Evolutionary conservation across 306 rosid species (phyloP), one percentile per base, ranked within the genome.

Genomic region (Glycyrrhiza uralensis): DNA sequence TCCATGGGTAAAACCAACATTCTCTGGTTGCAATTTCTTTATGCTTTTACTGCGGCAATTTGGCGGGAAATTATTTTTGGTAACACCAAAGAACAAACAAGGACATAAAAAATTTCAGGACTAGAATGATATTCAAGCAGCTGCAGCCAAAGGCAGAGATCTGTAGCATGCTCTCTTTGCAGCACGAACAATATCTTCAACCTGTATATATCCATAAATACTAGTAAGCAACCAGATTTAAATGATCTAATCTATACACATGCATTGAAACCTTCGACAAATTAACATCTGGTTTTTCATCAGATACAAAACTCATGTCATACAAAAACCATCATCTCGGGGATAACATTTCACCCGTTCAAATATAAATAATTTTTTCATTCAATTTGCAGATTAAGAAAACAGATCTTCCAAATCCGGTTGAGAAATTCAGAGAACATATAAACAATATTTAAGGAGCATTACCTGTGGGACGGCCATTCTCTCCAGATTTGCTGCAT

Each of bases 401-500:
- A 15, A 39, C 5, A 45, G 5, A 29, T 58, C 30, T 3, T 42
- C 19, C 13, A 32, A 32, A 66, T 23, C 64, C 42, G 42, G 42
- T 26, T 63, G 23, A 44, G 72, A 44, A 45, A 38, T 65, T 15
- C 29, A 47, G 38, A 10, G 10, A 13, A 70, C 60, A 36, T 6
- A 19, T 45, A 13, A 54, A 15, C 20, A 28, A 47, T 66, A 41
- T 39, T 60, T 5, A 39, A 56, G 57, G 71, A 63, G 65, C 66
- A 57, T 33, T 64, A 89, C 99, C 96, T 95, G 99, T 46, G 99
- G 99, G 33, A 95, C 89, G 79, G 99, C 99, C 89, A 95, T 7
- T 60, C 99, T 87, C 86, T 95, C 99, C 60, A 95, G 85, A 83
- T 95, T 95, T 70, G 97, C 89, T 11, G 99, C 99, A 67, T 95